Evolutionary conservation across 1,139 yeast genomes (phyloP), one percentile per base, ranked within the genome.

Genomic region (Pichia inconspicua): DNA sequence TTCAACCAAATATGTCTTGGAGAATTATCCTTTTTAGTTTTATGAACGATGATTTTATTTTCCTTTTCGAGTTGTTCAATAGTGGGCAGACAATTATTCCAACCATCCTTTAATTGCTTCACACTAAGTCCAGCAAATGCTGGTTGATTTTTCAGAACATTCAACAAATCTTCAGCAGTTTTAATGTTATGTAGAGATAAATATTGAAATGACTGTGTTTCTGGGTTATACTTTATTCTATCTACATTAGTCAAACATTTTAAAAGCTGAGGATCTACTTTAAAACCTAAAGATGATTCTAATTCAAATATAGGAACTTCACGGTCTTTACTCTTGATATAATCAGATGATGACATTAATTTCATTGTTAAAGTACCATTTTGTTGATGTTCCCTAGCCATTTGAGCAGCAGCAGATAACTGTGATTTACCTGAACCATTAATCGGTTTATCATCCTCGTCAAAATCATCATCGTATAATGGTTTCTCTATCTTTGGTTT

Each of bases 1-100:
- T 92, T 92, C 15, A 94, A 82, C 98, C 98, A 94, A 14, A 92
- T 87, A 51, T 84, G 77, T 54, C 96, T 71, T 12, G 98, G 96
- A 1, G 89, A 74, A 62, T 86, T 88, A 59, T 92, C 98, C 71
- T 94, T 92, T 61, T 90, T 89, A 41, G 95, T 88, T 49, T 96
- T 75, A 56, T 88, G 71, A 4, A 92, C 96, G 41, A 92, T 72
- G 40, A 90, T 80, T 57, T 85, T 83, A 52, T 84, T 78, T 48
- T 84, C 82, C 48, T 75, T 73, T 62, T 92, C 97, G 42, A 92
- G 70, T 57, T 83, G 82, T 44, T 81, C 80, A 30, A 92, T 80
- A 0, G 94, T 85, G 7, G 78, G 80, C 43, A 84, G 66, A 63
- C 96, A 90, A n/a, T 90, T 95, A 45, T 85, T 77, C 99, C 99